Conservation (phyloP, 495 filamentous ascomycete genomes). For the Schizothecium vesticola region DNA sequence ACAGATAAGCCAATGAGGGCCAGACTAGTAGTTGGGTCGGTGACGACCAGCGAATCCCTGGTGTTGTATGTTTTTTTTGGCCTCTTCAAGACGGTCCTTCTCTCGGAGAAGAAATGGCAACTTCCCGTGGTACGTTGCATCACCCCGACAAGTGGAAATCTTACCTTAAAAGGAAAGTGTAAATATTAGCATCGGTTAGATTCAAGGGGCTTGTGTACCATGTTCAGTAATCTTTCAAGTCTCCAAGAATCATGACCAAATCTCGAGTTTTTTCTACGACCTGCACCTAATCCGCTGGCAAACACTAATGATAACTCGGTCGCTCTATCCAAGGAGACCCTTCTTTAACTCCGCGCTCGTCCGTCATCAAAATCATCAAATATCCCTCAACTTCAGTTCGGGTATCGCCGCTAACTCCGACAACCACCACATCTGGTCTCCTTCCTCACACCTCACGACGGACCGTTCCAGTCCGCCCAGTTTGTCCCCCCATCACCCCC, state of each 20-base stretch:
- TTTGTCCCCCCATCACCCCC: neutral
- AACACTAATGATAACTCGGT: neutral
- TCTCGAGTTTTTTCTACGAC: neutral
- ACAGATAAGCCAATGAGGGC: slow-evolving; percentile 34
- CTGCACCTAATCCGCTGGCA: too few species aligned
- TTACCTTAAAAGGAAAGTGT: neutral
- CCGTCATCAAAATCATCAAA: neutral
- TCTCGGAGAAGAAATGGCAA: too few species aligned
- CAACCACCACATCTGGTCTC: neutral
- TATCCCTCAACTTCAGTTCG: neutral
- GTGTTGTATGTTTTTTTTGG: slow-evolving; percentile 18
- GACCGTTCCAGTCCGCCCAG: neutral
- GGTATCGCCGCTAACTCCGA: neutral
- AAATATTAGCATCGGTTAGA: neutral
- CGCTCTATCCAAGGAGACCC: neutral
- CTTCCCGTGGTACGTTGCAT: too few species aligned
- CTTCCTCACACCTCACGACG: neutral
- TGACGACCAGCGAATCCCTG: slow-evolving; percentile 35
- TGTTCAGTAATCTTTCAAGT: neutral
- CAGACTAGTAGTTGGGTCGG: slow-evolving; percentile 46
- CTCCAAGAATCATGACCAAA: neutral
- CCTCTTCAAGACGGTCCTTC: too few species aligned
- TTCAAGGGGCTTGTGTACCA: neutral
- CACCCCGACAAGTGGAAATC: too few species aligned
- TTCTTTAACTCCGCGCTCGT: neutral